Conservation (phyloP, 495 filamentous ascomycete genomes). For the Gamarada debralockiae region DNA sequence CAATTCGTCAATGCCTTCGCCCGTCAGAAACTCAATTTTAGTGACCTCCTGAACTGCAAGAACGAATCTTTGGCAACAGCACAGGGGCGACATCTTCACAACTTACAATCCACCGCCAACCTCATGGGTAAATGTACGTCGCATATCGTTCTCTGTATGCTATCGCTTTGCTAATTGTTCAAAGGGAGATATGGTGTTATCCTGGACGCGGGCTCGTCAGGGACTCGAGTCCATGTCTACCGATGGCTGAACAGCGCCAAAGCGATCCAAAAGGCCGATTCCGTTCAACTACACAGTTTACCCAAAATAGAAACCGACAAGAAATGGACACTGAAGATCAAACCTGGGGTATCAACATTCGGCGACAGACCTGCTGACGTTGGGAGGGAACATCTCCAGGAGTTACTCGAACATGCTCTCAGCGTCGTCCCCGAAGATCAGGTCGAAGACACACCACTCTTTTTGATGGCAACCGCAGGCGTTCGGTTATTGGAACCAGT, state of each 20-base stretch:
- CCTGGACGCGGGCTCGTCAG: conserved; percentile 63
- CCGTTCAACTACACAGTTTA: conserved; percentile 60
- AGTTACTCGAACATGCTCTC: conserved; percentile 78
- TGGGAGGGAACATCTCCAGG: conserved; percentile 74
- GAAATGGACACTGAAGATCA: conserved; percentile 89
- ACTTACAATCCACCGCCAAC: conserved; percentile 4
- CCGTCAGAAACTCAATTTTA: too few species aligned
- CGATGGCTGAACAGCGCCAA: conserved; percentile 75
- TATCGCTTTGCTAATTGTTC: background rate
- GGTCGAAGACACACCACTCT: conserved; percentile 82
- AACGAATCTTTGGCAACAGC: too few species aligned
- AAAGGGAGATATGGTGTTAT: conserved; percentile 53
- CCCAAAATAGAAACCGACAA: conserved; percentile 79
- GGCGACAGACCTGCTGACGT: conserved; percentile 71
- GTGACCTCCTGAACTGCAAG: too few species aligned
- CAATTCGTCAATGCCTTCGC: too few species aligned
- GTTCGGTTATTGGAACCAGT: conserved; percentile 81
- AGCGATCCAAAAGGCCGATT: conserved; percentile 57
- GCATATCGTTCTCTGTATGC: background rate
- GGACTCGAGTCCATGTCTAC: conserved; percentile 92
- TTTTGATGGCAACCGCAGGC: conserved; percentile 93
- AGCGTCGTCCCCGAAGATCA: conserved; percentile 75
- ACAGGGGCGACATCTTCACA: background rate
- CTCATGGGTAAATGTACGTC: conserved; percentile 29
- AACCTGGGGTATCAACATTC: conserved; percentile 89